These are phyloP conservation scores for Aspergillus versicolor DNA, from an alignment of 2,329 filamentous ascomycete species.

Conservation along the genomic window DNA sequence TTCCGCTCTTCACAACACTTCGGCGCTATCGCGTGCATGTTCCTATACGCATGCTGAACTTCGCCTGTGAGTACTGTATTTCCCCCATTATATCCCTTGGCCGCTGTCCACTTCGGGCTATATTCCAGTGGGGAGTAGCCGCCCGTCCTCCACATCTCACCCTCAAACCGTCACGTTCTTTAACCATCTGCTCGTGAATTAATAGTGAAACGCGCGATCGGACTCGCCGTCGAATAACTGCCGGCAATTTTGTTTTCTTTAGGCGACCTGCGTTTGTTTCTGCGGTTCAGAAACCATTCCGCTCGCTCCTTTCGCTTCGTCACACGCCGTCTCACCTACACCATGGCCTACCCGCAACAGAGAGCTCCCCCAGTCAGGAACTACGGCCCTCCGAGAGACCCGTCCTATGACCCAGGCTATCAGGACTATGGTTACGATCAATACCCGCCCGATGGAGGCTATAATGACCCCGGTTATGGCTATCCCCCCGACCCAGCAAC, in stretches of 20 bases:
- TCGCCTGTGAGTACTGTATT: background rate
- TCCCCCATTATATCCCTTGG: background rate
- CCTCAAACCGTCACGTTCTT: background rate
- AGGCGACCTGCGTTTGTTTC: background rate
- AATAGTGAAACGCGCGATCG: background rate
- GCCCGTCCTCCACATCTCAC: background rate
- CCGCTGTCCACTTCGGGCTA: constrained; percentile 1
- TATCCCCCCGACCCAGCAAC: constrained; percentile 27
- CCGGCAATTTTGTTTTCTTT: background rate
- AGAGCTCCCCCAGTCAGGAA: constrained; percentile 35
- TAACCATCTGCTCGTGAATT: background rate
- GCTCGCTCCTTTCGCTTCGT: background rate
- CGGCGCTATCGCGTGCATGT: constrained; percentile 1
- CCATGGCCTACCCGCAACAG: constrained; percentile 38
- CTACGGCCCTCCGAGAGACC: constrained; percentile 28
- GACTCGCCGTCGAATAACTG: background rate
- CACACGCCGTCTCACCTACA: background rate
- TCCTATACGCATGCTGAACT: constrained; percentile 3
- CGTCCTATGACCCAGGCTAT: constrained; percentile 24
- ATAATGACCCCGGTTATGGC: constrained; percentile 28
- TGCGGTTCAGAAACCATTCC: background rate
- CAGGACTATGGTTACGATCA: constrained; percentile 29
- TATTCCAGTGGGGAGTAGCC: constrained; percentile 7
- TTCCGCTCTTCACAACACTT: background rate
- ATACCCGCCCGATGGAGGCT: constrained; percentile 22